These are phyloP conservation scores for Whalleya microplaca DNA, from an alignment of 2,329 filamentous ascomycete species.

Conservation along the genomic window DNA sequence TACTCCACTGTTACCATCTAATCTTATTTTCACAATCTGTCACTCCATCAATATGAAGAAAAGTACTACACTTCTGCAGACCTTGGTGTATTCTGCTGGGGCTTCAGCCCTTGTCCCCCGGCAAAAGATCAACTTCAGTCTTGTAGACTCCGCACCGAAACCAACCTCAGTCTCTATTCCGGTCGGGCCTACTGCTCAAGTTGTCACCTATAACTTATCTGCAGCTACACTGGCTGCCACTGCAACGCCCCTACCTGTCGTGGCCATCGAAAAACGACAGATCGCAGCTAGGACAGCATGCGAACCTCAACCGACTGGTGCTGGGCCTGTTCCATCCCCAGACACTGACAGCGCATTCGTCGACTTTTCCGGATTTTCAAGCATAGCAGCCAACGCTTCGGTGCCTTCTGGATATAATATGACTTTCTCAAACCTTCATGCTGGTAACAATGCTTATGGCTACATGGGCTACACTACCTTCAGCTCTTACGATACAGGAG, in stretches of 20 bases:
- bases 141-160: slow-evolving; percentile 38
- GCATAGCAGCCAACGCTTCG: slow-evolving; percentile 26
- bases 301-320: slow-evolving; percentile 27
- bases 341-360: slow-evolving; percentile 40
- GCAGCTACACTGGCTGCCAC: slow-evolving; percentile 32
- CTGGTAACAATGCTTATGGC: slow-evolving; percentile 37
- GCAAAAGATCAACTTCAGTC: slow-evolving; percentile 41
- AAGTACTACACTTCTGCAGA: slow-evolving; percentile 14
- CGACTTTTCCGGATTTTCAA: slow-evolving; percentile 22
- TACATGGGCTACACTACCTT: slow-evolving; percentile 33
- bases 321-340: slow-evolving; percentile 36
- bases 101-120: slow-evolving; percentile 31
- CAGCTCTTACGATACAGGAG: slow-evolving; percentile 27
- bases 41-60: slow-evolving; percentile 20
- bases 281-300: slow-evolving; percentile 25
- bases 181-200: slow-evolving; percentile 32
- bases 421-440: slow-evolving; percentile 38
- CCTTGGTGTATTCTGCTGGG: slow-evolving; percentile 19
- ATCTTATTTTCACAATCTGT: neutral
- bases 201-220: slow-evolving; percentile 34
- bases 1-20: no score
- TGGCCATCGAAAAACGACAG: slow-evolving; percentile 9
- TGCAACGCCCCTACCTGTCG: slow-evolving; percentile 25
- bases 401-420: slow-evolving; percentile 39
- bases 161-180: slow-evolving; percentile 35